Evolutionary conservation across 768 basidiomycete species (phyloP), one percentile per base, ranked within the genome.

Genomic region (Phylloporus sp.): DNA sequence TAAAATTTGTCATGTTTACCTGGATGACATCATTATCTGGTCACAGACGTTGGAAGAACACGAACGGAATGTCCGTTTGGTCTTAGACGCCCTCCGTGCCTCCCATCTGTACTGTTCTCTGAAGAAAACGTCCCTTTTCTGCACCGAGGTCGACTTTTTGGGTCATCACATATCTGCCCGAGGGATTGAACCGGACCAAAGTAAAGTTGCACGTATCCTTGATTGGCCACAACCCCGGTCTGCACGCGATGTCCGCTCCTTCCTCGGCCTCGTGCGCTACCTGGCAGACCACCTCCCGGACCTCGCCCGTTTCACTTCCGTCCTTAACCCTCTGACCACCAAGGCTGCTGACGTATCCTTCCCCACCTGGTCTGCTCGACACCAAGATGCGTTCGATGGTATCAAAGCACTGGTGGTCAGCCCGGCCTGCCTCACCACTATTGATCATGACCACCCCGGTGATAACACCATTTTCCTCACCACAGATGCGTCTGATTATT

Each of bases 31-130:
- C 2, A 56, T 68, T 2, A 63, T 68, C 2, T 68, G 56, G 53
- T 68, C 64, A 0, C 36, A 60, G 2, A 50, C 58, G 0, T 6
- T 55, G 0, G 54, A 65, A 1, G 60, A 63, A 13, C 65, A 68
- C 23, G 37, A 45, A 0, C 1, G 17, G 0, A 52, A 74, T 56
- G 59, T 71, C 1, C 46, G 50, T 6, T 34, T 44, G 3, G 50
- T 75, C 0, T 35, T 75, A 1, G 45, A 61, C 0, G 57, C 67
- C n/a, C n/a, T n/a, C n/a, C n/a, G n/a, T n/a, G n/a, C n/a, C n/a
- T n/a, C n/a, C n/a, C n/a, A n/a, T n/a, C n/a, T n/a, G n/a, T n/a
- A n/a, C n/a, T n/a, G n/a, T n/a, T n/a, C n/a, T n/a, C n/a, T n/a
- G n/a, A n/a, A n/a, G n/a, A n/a, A n/a, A n/a, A n/a, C n/a, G n/a